These are phyloP conservation scores for Cenchrus americanus DNA, from an alignment of 176 grass and related monocot species.

Conservation along the genomic window DNA sequence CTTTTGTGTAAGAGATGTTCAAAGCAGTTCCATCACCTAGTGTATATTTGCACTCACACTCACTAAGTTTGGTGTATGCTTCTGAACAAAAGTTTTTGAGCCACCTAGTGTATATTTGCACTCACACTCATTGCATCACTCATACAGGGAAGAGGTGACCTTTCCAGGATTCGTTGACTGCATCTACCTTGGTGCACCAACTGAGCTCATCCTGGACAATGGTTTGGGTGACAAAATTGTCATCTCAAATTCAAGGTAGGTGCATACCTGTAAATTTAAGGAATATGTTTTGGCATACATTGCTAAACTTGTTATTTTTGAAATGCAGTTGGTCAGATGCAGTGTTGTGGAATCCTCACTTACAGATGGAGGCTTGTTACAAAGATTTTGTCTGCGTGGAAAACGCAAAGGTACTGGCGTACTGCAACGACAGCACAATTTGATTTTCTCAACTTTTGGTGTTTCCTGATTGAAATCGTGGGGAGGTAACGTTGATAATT, in stretches of 20 bases:
- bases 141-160: slow-evolving; percentile 77
- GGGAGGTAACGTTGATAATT: not conserved
- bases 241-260: slow-evolving; percentile 76
- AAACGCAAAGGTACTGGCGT: slow-evolving; percentile 93
- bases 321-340: slow-evolving; percentile 90
- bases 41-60: not conserved
- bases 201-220: slow-evolving; percentile 76
- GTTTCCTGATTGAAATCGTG: slow-evolving; percentile 25
- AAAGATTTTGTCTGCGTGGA: slow-evolving; percentile 99
- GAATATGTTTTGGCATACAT: not conserved
- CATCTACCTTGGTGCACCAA: slow-evolving; percentile 77
- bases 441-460: slow-evolving; percentile 2
- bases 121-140: too few relatives aligned
- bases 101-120: too few relatives aligned
- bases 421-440: not conserved
- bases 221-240: slow-evolving; percentile 88
- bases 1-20: not conserved
- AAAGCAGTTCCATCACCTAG: slow-evolving; percentile 9
- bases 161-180: slow-evolving; percentile 96
- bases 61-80: slow-evolving; percentile 10
- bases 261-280: not conserved
- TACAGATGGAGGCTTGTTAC: slow-evolving; percentile 95
- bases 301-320: slow-evolving; percentile 30
- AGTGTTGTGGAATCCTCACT: slow-evolving; percentile 94
- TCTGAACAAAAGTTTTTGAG: slow-evolving; percentile 29